Base-by-base conservation (phyloP, 1,139 yeast genomes). In the Yamadazyma taylorii region DNA sequence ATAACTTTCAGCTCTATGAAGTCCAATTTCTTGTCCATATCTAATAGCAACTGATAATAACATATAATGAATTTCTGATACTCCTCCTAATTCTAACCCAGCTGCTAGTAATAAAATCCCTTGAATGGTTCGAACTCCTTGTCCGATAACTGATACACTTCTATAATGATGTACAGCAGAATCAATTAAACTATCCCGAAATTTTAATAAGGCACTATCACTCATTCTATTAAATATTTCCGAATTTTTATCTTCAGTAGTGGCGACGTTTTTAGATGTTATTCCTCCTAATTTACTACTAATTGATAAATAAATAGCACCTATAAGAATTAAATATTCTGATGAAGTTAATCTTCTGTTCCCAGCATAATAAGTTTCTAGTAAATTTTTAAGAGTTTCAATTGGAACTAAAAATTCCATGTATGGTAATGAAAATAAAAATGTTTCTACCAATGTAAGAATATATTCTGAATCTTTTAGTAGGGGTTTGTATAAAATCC, bases 21-120 rank as follows among this genome's bases (percentile, higher is more conserved):
- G 60, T 0, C 94, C 94, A 43, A 82, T 56, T 32, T 78, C 83
- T 46, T 75, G 79, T 0, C 86, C 85, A 45, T 68, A 72, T 37
- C 87, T 63, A 3, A 78, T 67, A 1, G 82, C 82, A 3, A 75
- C 69, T 1, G 82, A 59, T 0, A 70, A 51, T 9, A 81, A 49
- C 35, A 70, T 61, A 47, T 67, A 72, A 23, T 73, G 66, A 23
- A 63, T 53, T 29, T 75, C 76, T 5, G 24, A 11, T 10, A 69
- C 53, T 43, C 70, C 58, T 30, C 66, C 60, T 4, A 61, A 53
- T 34, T 76, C 79, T 8, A 77, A 58, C 46, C 68, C 73, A 3
- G 65, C 43, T 2, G 72, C 53, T 32, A 81, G 53, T 24, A 75
- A 45, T 26, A 79, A 38, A 13, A 78, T 61, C 0, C 75, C 81